phyloP scores from a whole-genome alignment of 257 asterid genomes.

The Jacaranda mimosifolia region DNA sequence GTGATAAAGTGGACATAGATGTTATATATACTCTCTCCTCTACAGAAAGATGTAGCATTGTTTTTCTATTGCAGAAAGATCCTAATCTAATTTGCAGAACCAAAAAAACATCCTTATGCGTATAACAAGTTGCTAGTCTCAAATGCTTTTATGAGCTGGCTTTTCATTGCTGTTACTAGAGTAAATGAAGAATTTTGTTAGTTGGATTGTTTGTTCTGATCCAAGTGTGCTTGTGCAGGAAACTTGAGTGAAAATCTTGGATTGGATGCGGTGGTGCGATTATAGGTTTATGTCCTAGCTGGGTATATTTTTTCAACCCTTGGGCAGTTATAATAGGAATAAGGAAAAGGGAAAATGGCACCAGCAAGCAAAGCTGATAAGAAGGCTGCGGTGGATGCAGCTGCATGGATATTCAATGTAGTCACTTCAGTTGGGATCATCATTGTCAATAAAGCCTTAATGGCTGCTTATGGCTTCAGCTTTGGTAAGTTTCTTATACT shows the following conservation, averaged over 20 bases:
- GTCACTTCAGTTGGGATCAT: conserved; percentile 97
- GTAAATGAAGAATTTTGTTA: conserved; percentile 6
- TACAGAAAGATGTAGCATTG: conserved; percentile 4
- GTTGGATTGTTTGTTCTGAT: conserved; percentile 27
- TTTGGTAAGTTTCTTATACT: conserved; percentile 64
- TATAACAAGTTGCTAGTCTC: neutral
- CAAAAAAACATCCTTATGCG: neutral
- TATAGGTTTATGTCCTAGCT: conserved; percentile 50
- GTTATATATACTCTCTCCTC: neutral
- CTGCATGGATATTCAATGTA: conserved; percentile 94
- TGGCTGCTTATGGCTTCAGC: conserved; percentile 95
- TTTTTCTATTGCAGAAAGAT: conserved; percentile 15
- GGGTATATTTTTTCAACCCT: conserved; percentile 45
- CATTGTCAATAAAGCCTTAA: conserved; percentile 91
- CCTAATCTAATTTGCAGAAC: conserved; percentile 12
- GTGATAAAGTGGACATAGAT: neutral
- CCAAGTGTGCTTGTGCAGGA: conserved; percentile 37
- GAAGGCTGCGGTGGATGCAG: conserved; percentile 90
- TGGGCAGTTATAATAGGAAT: conserved; percentile 36
- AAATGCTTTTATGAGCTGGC: conserved; percentile 1
- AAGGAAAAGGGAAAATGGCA: conserved; percentile 60
- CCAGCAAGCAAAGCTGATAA: conserved; percentile 82
- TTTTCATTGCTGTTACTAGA: neutral
- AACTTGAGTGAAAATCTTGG: conserved; percentile 26
- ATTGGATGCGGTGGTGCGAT: conserved; percentile 46